Evolutionary conservation across 2,329 filamentous ascomycete species (phyloP).

Genomic region (Orbilia blumenaviensis): DNA sequence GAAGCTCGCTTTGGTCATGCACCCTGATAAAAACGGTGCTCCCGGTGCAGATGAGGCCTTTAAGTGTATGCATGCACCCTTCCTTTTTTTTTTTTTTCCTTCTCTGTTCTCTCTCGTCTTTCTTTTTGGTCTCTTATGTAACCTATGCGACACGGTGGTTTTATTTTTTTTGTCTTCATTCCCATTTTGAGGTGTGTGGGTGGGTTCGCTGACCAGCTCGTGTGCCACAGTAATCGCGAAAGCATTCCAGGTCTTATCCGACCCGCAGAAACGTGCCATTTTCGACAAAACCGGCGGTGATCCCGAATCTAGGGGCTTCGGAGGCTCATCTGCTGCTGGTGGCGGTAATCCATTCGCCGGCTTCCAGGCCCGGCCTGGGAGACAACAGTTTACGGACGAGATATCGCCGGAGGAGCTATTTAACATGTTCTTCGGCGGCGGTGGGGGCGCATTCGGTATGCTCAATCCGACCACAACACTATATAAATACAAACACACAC

Average conservation of each 20-base stretch:
- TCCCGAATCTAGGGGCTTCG: slow-evolving; percentile 84
- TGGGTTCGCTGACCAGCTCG: background rate
- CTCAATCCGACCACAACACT: slow-evolving; percentile 66
- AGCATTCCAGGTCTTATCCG: slow-evolving; percentile 91
- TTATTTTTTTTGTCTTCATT: background rate
- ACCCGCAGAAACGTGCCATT: slow-evolving; percentile 89
- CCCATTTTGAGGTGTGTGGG: background rate
- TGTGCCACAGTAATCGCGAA: slow-evolving; percentile 74
- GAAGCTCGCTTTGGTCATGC: slow-evolving; percentile 90
- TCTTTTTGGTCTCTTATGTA: background rate
- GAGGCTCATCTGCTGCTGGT: slow-evolving; percentile 60
- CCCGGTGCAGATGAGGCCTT: slow-evolving; percentile 96
- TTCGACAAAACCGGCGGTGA: slow-evolving; percentile 91
- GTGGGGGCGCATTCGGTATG: slow-evolving; percentile 68
- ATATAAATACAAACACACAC: slow-evolving; percentile 42
- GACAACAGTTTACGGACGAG: slow-evolving; percentile 77
- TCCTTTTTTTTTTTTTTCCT: background rate
- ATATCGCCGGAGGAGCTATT: slow-evolving; percentile 97
- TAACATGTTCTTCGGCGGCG: slow-evolving; percentile 91
- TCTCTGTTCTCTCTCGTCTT: slow-evolving; percentile 1
- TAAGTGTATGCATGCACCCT: slow-evolving; percentile 73
- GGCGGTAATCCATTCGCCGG: slow-evolving; percentile 73
- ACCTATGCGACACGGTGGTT: background rate
- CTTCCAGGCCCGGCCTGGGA: slow-evolving; percentile 64
- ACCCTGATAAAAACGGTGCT: slow-evolving; percentile 98